Base-by-base conservation (phyloP, 306 rosid genomes). In the Lithocarpus polystachyus region DNA sequence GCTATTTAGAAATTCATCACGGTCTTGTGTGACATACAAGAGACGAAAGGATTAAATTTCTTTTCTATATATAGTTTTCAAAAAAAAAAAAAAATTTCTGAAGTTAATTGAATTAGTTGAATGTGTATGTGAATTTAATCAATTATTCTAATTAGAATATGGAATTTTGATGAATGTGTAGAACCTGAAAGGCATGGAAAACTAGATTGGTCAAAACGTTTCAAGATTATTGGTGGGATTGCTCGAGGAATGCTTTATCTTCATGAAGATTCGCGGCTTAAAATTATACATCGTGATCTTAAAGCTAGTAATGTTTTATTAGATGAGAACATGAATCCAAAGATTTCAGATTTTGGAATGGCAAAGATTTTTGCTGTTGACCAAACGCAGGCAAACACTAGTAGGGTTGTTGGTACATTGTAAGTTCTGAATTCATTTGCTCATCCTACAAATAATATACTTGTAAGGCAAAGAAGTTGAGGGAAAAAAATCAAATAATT, bases 301-400 rank as follows among this genome's bases (percentile, higher is more conserved):
- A 87, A 82, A 84, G 68, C 87, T 6, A 70, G 86, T 31, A 90
- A 88, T 28, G 40, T 90, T 28, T 61, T 88, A 12, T 33, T 90
- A 69, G 88, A 90, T 73, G 78, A 2, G 3, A 28, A 83, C 51
- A 79, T 88, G 74, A 77, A 86, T 51, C 68, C 87, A 55, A 90
- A 88, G 55, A 83, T 90, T 28, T 56, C 92, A 4, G 87, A 90
- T 24, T 88, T 88, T 81, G 91, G 89, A 0, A 55, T 80, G 85
- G 85, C 90, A 60, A 82, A 76, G 43, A 80, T 87, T 24, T 57
- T 87, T 26, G 75, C 68, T 35, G 61, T 24, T 5, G 84, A 85
- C 82, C 85, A 89, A 76, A 84, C 80, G 51, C 76, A 73, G 70
- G 86, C 68, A 71, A 78, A 40, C 73, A 84, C 90, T 5, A 57